Percentiles rank a stretch among this genome's conserved stretches.
Conservation (phyloP, 805 yeast genomes). For the Lachancea cidri region DNA sequence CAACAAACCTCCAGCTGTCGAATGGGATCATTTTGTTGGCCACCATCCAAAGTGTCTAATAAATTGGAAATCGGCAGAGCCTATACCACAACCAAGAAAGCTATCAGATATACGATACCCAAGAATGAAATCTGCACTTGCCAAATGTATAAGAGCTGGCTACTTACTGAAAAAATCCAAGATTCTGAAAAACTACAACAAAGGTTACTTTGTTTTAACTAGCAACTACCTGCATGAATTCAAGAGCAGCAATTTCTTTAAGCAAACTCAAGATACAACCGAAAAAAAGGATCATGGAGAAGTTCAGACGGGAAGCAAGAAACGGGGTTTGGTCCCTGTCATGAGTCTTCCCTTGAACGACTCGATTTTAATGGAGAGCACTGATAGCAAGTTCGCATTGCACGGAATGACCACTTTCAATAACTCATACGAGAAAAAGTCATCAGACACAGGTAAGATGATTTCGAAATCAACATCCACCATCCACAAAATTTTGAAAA, state of each 20-base stretch:
- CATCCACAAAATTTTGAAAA: constrained; percentile 19
- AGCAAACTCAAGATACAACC: constrained; percentile 9
- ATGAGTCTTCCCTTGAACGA: constrained; percentile 38
- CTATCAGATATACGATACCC: constrained; percentile 50
- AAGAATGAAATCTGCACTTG: constrained; percentile 46
- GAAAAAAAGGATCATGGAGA: constrained; percentile 12
- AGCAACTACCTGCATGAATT: constrained; percentile 66
- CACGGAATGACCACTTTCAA: constrained; percentile 31
- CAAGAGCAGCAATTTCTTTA: constrained; percentile 36
- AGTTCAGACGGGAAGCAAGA: constrained; percentile 28
- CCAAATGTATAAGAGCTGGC: constrained; percentile 55
- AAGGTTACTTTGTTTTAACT: constrained; percentile 62
- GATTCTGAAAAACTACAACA: constrained; percentile 52
- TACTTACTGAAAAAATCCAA: constrained; percentile 56
- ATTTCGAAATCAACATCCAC: constrained; percentile 16
- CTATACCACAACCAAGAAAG: constrained; percentile 41
- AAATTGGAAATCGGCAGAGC: constrained; percentile 35
- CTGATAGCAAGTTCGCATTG: constrained; percentile 37
- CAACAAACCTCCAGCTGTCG: constrained; percentile 54
- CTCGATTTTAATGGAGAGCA: constrained; percentile 29
- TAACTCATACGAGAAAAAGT: constrained; percentile 16
- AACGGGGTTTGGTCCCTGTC: constrained; percentile 45
- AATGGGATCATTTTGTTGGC: constrained; percentile 65
- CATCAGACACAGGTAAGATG: constrained; percentile 16
- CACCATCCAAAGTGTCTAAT: constrained; percentile 38